Conservation (phyloP, 768 basidiomycete species). For the Leccinum rimulosum region DNA sequence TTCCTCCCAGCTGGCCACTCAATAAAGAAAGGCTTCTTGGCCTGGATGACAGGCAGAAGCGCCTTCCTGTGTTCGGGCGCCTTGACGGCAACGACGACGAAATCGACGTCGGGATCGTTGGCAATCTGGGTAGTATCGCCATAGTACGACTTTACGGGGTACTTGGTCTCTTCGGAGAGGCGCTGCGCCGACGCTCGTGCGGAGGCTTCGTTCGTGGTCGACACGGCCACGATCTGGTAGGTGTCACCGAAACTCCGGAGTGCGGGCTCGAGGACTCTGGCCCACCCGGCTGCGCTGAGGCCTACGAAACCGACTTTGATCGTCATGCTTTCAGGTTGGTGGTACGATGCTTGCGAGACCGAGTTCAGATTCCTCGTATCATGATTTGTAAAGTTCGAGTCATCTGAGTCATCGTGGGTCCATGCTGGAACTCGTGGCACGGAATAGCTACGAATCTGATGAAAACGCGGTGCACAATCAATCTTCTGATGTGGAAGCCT, state of each 20-base stretch:
- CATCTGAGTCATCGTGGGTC: not conserved
- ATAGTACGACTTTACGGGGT: slow-evolving; percentile 10
- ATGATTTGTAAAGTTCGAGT: not conserved
- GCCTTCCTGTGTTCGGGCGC: slow-evolving; percentile 8
- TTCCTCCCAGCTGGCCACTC: slow-evolving; percentile 14
- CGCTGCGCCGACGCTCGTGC: slow-evolving; percentile 8
- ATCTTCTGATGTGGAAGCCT: not conserved
- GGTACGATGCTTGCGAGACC: not conserved
- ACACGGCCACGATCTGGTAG: slow-evolving; percentile 13
- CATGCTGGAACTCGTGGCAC: not conserved
- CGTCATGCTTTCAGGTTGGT: not conserved
- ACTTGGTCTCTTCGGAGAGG: slow-evolving; percentile 1
- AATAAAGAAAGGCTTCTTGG: slow-evolving; percentile 13
- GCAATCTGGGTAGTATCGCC: slow-evolving; percentile 14
- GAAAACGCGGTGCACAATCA: not conserved
- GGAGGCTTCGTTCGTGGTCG: slow-evolving; percentile 9
- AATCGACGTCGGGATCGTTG: slow-evolving; percentile 14
- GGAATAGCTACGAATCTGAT: not conserved
- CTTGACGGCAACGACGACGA: slow-evolving; percentile 13
- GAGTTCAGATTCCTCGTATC: not conserved
- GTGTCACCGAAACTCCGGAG: slow-evolving; percentile 8
- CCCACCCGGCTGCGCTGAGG: slow-evolving; percentile 9
- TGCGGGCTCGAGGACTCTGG: slow-evolving; percentile 6
- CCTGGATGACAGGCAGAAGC: slow-evolving; percentile 11
- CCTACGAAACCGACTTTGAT: slow-evolving; percentile 11